Base-by-base conservation (phyloP, 305 asterid species). In the Rubia peregrina region DNA sequence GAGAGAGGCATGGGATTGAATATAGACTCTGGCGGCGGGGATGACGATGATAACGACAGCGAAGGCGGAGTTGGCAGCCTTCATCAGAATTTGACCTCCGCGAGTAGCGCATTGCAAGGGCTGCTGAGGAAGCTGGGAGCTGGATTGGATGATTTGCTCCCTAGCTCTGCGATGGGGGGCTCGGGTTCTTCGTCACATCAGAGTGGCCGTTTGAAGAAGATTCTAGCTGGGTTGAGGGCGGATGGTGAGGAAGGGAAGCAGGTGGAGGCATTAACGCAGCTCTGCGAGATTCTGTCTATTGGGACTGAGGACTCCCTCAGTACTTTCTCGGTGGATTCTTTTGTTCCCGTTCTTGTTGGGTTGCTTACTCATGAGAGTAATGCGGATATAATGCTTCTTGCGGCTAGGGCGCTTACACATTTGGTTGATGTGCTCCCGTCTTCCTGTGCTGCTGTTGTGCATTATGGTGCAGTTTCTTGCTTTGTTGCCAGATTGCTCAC, bases 181-280 rank as follows among this genome's bases (percentile, higher is more conserved):
- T 84, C 91, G 8, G 89, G 87, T 63, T 90, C 97, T 6, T 81
- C 94, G 8, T 89, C 99, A 13, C 98, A 94, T 55, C 98, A 89
- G 73, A 94, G 85, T 64, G 95, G 98, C 67, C 82, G 93, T 63
- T 79, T 88, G 73, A 95, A 95, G 88, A 92, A 92, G 98, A 92
- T 95, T 55, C 75, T 95, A 79, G 79, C 98, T 0, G 97, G 98
- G 14, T 77, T 95, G 88, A 80, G 97, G 80, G 96, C 99, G 17
- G 99, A 95, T 70, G 98, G 99, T 0, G 99, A 95, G 87, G 99
- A 95, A 82, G 98, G 98, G 66, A 92, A 71, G 86, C 99, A 95
- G 78, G 91, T 95, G 4, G 99, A 95, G 84, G 99, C 97, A 8
- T 74, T 95, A 68, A 87, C 95, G 0, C 99, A 95, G 87, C 89